Base-by-base conservation (phyloP, 352 stramenopile species). In the Blastocystis sp. region DNA sequence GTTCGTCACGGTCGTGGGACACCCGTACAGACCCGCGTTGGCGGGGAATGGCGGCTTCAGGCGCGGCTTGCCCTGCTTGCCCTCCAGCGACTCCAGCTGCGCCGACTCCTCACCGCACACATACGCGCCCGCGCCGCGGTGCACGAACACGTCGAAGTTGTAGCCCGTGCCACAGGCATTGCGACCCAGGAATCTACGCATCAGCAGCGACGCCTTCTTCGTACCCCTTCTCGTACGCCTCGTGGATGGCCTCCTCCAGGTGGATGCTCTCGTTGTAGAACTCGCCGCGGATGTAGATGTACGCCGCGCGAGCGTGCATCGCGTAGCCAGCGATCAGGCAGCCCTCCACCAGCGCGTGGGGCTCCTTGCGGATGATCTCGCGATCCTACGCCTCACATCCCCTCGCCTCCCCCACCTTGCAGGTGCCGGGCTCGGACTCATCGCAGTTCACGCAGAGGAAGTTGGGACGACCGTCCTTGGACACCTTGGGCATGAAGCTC, bases 401-500 rank as follows among this genome's bases (percentile, higher is more conserved):
- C 97, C 92, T 71, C 11, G 21, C 54, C 10, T 21, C 10, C 10
- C 54, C 54, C 40, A 91, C 89, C 90, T 99, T 99, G 93, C 97
- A 99, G 57, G 97, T 99, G 38, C 97, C 97, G 0, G 97, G 97
- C 92, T 99, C 97, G 63, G 92, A 97, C 92, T 99, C 97, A 91
- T 99, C 97, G 76, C 97, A 97, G 91, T 99, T 99, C 28, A 99
- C 96, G 28, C 99, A 96, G n/a, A 99, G 92, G 92, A 99, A 99
- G 54, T 92, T 96, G n/a, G 97, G 97, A 70, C 97, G 93, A 34
- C 97, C 97, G 91, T 99, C 97, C n/a, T 69, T 69, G 91, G 90
- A 94, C 38, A 93, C 91, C 93, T 99, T 99, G 89, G 97, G 97
- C 97, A 99, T 99, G 92, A 99, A 99, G 70, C 93, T 97, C 97